Conservation (phyloP, 768 basidiomycete species). For the Kwoniella bestiolae region DNA sequence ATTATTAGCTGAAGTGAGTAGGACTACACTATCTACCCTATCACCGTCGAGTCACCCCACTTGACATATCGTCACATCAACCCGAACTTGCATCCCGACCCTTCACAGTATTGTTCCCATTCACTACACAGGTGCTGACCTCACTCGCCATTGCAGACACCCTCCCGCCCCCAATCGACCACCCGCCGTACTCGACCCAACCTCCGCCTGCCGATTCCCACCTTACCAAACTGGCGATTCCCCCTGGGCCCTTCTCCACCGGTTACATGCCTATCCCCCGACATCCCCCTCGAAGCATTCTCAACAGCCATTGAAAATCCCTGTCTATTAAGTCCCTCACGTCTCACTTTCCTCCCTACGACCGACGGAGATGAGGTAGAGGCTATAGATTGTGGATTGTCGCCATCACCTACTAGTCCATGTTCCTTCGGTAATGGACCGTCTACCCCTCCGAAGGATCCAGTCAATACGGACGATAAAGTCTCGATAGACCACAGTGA, state of each 20-base stretch:
- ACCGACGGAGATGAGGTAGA: background rate
- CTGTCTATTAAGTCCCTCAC: slow-evolving; percentile 1
- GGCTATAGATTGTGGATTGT: background rate
- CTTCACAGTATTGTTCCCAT: too few relatives aligned
- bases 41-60: too few relatives aligned
- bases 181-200: slow-evolving; percentile 19
- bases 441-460: slow-evolving; percentile 13
- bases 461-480: background rate
- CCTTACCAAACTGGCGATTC: slow-evolving; percentile 39
- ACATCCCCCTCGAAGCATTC: slow-evolving; percentile 39
- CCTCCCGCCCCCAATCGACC: background rate
- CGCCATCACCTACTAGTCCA: slow-evolving; percentile 13
- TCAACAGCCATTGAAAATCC: slow-evolving; percentile 38
- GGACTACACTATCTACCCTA: background rate
- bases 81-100: too few relatives aligned
- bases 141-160: too few relatives aligned
- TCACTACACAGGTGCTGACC: too few relatives aligned
- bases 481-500: background rate
- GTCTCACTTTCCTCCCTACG: background rate
- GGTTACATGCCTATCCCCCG: slow-evolving; percentile 35
- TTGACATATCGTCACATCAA: too few relatives aligned
- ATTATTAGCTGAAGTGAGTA: slow-evolving; percentile 10
- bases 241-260: slow-evolving; percentile 44
- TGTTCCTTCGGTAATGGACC: slow-evolving; percentile 7
- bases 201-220: slow-evolving; percentile 19